Base-by-base conservation (phyloP, 1,139 yeast genomes). In the Geotrichum restrictum region DNA sequence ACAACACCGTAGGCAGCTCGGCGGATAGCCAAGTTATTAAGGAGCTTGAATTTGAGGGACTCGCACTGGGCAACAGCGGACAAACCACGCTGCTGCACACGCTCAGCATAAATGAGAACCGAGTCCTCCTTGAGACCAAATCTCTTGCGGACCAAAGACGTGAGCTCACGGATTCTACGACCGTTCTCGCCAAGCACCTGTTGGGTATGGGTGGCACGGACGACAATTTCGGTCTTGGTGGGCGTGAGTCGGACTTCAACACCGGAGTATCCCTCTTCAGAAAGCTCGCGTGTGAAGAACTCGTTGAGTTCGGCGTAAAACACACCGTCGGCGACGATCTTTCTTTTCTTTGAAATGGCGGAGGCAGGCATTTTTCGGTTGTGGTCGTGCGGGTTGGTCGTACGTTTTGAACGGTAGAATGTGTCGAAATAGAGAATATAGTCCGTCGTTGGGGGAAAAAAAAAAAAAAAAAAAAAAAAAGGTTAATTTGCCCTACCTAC, bases 1-100 rank as follows among this genome's bases (percentile, higher is more conserved):
- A 94, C 95, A 71, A 94, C 98, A 88, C 98, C 98, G 88, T 93
- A 93, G 70, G 98, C 98, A 70, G 98, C 98, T 82, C 98, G 88
- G 84, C 98, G 91, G 82, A 93, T 89, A 74, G 98, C 97, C 75
- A 93, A 85, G 82, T 98, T 98, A 80, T 85, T 87, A 74, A 94
- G 87, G 73, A 93, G 86, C 83, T 93, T 93, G 88, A 93, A 85
- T 78, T 91, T 91, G 76, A 93, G 84, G 69, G 96, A 94, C 83
- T 93, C 99, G 75, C 98, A 96, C 82, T 93, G 99, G 69, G 97
- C 96, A 71, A 95, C 96, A 71, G 99, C 98, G 64, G 98, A 91
- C 69, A 93, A 84, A 82, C 98, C 99, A 80, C 98, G 88, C 81
- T 89, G 95, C 81, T 89, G 96, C 70, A 93, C 96, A 81, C 96